Evolutionary conservation across 2,329 filamentous ascomycete genomes (phyloP).

Genomic region (Nemania serpens): DNA sequence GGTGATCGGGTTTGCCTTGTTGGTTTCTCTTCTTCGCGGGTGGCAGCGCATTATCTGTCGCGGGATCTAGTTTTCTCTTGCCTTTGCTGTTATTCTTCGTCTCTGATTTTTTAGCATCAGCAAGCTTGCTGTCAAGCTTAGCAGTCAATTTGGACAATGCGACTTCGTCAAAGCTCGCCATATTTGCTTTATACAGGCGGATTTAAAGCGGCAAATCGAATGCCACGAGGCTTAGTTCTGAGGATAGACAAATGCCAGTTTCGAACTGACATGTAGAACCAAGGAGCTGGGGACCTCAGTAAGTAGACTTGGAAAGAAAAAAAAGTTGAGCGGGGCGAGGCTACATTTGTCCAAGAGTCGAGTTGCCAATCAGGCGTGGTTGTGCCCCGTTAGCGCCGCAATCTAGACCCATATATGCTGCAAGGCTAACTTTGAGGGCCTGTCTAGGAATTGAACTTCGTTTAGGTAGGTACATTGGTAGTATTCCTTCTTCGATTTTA

Average conservation of each 20-base stretch:
- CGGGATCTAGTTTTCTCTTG: slow-evolving; percentile 52
- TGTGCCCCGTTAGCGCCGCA: slow-evolving; percentile 2
- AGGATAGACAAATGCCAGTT: slow-evolving; percentile 4
- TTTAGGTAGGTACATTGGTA: neutral
- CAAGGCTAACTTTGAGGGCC: too few relatives aligned
- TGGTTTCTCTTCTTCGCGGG: slow-evolving; percentile 37
- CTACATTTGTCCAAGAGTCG: slow-evolving; percentile 9
- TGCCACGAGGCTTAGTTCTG: neutral
- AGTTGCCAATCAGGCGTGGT: slow-evolving; percentile 13
- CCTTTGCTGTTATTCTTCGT: slow-evolving; percentile 32
- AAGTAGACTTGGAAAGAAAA: slow-evolving; percentile 9
- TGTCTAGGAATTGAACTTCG: too few relatives aligned
- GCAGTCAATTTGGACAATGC: slow-evolving; percentile 59
- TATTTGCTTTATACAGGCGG: slow-evolving; percentile 3
- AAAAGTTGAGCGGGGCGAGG: slow-evolving; percentile 39
- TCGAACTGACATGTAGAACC: neutral
- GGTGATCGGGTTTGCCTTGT: slow-evolving; percentile 16
- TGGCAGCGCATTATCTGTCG: slow-evolving; percentile 29
- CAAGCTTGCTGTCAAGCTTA: slow-evolving; percentile 60
- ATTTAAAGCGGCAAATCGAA: neutral
- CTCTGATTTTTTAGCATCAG: slow-evolving; percentile 41
- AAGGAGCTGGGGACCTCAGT: slow-evolving; percentile 24
- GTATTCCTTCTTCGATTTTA: neutral
- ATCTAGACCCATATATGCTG: neutral
- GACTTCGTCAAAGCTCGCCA: slow-evolving; percentile 54